Evolutionary conservation across 306 rosid species (phyloP), one percentile per base, ranked within the genome.

Genomic region (Begonia peltatifolia): DNA sequence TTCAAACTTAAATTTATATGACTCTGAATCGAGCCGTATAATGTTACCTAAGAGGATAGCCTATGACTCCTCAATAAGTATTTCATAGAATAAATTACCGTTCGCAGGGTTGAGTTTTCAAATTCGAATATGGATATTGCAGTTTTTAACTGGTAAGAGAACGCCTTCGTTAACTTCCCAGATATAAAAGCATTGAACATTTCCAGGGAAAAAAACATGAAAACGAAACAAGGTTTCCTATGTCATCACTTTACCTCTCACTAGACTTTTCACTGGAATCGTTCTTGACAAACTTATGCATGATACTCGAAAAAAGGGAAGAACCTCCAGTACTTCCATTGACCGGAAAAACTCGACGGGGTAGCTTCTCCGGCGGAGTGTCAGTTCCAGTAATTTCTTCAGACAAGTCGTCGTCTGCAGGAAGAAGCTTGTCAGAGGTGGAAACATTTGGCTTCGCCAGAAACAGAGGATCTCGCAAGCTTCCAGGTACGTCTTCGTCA

Each of bases 321-420:
- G 84, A 54, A 41, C 70, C 88, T 12, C 38, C 59, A 50, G 35
- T 67, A 47, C 57, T 62, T 48, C 63, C 74, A 11, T 52, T 68
- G 20, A 65, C 72, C 46, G 76, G 80, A 1, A 76, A 62, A 67
- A 89, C 42, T 71, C 67, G 84, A 54, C 90, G 87, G 0, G 97
- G 90, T 59, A 60, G 83, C 74, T 89, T 89, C 81, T 89, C 95
- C 63, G 95, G 97, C 66, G 97, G 97, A 17, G 97, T 85, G 13
- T 85, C 95, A 22, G 94, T 78, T 80, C 95, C 97, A 14, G 67
- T 74, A 54, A 89, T 71, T 46, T 78, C 90, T 22, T 48, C 14
- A 12, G 73, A 59, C 16, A 75, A 52, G 55, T 70, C 72, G 22
- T 17, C 38, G 11, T 46, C 57, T 10, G 52, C 25, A 43, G 42